Evolutionary conservation across 305 asterid species (phyloP).

Genomic region (Fraxinus platypoda): DNA sequence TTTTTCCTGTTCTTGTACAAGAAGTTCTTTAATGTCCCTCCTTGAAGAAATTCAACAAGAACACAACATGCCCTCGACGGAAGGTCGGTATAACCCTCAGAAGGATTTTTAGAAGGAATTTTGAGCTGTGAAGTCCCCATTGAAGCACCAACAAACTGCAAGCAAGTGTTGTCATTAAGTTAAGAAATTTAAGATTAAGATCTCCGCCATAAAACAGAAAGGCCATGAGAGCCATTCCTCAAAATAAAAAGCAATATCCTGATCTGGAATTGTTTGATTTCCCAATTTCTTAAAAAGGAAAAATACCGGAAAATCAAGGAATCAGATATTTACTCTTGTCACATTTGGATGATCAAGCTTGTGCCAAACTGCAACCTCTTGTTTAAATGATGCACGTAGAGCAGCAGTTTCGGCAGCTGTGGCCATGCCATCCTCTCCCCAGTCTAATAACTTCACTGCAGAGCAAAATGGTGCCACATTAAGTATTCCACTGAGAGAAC

Average conservation of each 20-base stretch:
- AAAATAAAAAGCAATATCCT: neutral
- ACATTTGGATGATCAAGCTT: slow-evolving; percentile 60
- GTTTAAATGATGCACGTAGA: slow-evolving; percentile 44
- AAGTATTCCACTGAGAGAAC: neutral
- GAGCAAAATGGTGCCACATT: neutral
- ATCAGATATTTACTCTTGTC: slow-evolving; percentile 32
- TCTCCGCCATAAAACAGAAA: neutral
- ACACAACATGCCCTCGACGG: slow-evolving; percentile 53
- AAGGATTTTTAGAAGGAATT: slow-evolving; percentile 34
- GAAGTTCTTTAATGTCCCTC: slow-evolving; percentile 51
- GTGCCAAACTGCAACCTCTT: slow-evolving; percentile 64
- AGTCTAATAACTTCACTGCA: slow-evolving; percentile 53
- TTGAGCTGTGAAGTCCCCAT: slow-evolving; percentile 47
- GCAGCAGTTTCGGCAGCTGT: slow-evolving; percentile 41
- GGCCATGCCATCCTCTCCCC: slow-evolving; percentile 49
- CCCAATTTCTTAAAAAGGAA: neutral
- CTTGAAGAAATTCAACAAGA: slow-evolving; percentile 48
- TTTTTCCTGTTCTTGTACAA: slow-evolving; percentile 37
- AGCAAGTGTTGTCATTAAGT: neutral
- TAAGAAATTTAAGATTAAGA: neutral
- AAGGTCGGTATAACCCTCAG: slow-evolving; percentile 28
- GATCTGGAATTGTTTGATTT: neutral
- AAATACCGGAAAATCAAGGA: neutral
- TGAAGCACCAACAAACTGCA: slow-evolving; percentile 63
- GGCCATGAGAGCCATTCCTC: neutral